Evolutionary conservation across 108 stramenopile genomes (phyloP), one percentile per base, ranked within the genome.

Genomic region (Phaeodactylum tricornutum): DNA sequence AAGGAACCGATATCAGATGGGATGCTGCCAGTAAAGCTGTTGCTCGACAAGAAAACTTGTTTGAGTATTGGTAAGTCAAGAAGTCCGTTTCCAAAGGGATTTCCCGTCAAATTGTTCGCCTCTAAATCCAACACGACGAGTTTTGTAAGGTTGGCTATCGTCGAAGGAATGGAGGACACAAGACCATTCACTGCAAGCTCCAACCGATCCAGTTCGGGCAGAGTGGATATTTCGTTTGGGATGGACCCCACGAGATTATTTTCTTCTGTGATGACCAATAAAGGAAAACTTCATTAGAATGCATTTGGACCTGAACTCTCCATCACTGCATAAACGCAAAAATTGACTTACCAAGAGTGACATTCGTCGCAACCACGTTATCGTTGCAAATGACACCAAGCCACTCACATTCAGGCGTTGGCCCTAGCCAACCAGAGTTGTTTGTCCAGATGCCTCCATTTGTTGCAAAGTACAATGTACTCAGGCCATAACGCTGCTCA

Each of bases 391-490:
- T 23, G n/a, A 71, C 55, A 34, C 69, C 69, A 36, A 29, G 39
- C 75, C 75, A 77, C 11, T 51, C 20, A 43, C 75, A 77, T 29
- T 71, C 70, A 16, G 36, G 30, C 7, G 27, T 15, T n/a, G 12
- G 39, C 21, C 49, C 30, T 23, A 77, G 35, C 75, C 75, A 77
- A 6, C 63, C 57, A 37, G 37, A 35, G 28, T 38, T 61, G 24
- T 55, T 56, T 0, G 28, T 51, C 75, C 75, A 77, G 23, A 19
- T 42, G 19, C 12, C 46, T 22, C 75, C 75, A 45, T 20, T 23
- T n/a, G 75, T 71, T 16, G 70, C 53, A 53, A 46, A 77, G 58
- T 57, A 77, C 11, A 71, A 46, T 1, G 61, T 59, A 15, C 58
- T 57, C 21, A 71, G 31, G n/a, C 53, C 66, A 43, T 71, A 77